phyloP scores from a whole-genome alignment of 1,139 yeast genomes.

The Candida gigantensis region DNA sequence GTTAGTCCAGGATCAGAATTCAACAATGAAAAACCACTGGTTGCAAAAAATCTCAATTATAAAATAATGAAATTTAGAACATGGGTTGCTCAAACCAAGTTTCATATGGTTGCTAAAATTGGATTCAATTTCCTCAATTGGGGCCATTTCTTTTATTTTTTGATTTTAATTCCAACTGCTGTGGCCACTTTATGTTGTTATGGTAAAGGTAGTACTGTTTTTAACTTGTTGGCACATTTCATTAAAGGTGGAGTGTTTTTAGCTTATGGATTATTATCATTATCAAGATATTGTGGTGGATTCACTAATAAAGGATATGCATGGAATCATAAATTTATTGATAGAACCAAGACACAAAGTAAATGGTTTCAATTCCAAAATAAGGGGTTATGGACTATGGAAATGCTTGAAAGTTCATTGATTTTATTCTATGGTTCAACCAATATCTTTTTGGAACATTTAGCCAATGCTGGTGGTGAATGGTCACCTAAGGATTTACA shows the following conservation, averaged over 20 bases:
- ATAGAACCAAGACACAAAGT: constrained; percentile 7
- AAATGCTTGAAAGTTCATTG: constrained; percentile 74
- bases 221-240: constrained; percentile 88
- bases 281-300: constrained; percentile 86
- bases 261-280: constrained; percentile 68
- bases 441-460: constrained; percentile 85
- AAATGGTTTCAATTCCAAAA: constrained; percentile 44
- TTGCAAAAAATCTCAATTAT: constrained; percentile 1
- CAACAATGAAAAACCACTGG: constrained; percentile 1
- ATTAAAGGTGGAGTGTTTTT: constrained; percentile 94
- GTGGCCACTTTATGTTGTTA: constrained; percentile 68
- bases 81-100: constrained; percentile 11
- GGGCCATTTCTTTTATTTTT: constrained; percentile 62
- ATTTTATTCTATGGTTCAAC: constrained; percentile 87
- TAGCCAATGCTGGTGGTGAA: constrained; percentile 67
- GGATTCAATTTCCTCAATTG: constrained; percentile 60
- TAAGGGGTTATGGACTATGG: constrained; percentile 72
- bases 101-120: constrained; percentile 12
- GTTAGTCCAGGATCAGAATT: constrained; percentile 28
- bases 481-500: constrained; percentile 95
- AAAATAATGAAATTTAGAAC: constrained; percentile 12
- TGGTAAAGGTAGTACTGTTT: constrained; percentile 67
- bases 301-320: constrained; percentile 80
- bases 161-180: constrained; percentile 71
- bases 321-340: constrained; percentile 69